Conservation (phyloP, 495 filamentous ascomycete species). For the Trichoderma gamsii region DNA sequence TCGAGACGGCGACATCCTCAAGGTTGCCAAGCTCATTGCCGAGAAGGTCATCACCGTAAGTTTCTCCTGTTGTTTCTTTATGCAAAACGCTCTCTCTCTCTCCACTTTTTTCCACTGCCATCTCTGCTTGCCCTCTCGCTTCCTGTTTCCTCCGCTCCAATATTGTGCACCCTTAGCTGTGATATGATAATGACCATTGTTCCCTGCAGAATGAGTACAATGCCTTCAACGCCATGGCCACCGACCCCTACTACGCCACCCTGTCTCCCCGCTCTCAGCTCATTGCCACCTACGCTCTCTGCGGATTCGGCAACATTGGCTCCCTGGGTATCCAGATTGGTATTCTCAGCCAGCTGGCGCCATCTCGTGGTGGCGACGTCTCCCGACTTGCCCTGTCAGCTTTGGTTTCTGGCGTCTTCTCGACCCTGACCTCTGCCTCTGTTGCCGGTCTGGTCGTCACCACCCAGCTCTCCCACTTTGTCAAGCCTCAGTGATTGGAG, state of each 20-base stretch:
- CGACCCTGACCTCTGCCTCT: conserved; percentile 72
- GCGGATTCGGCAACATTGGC: conserved; percentile 75
- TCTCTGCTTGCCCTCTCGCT: background rate
- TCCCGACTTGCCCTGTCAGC: conserved; percentile 69
- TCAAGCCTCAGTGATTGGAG: background rate
- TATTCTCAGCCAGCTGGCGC: conserved; percentile 74
- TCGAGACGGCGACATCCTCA: conserved; percentile 59
- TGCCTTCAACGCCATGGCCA: conserved; percentile 53
- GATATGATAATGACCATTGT: conserved; percentile 21
- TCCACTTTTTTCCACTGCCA: background rate
- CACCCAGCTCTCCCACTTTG: conserved; percentile 15
- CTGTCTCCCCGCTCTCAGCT: conserved; percentile 64
- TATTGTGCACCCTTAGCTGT: background rate
- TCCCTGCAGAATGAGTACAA: conserved; percentile 53
- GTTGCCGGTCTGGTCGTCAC: conserved; percentile 55
- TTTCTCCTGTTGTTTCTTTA: conserved; percentile 10
- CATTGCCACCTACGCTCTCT: conserved; percentile 66
- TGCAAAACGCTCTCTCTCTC: too few species aligned
- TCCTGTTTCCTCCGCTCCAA: background rate
- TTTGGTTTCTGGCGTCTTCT: conserved; percentile 69
- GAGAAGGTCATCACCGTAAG: conserved; percentile 63
- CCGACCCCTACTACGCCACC: conserved; percentile 38
- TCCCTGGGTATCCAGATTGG: conserved; percentile 83
- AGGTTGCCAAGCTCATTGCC: conserved; percentile 74
- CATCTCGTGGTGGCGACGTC: conserved; percentile 65